These are phyloP conservation scores for Rossbeevera mucosa DNA, from an alignment of 768 basidiomycete genomes.

Conservation along the genomic window DNA sequence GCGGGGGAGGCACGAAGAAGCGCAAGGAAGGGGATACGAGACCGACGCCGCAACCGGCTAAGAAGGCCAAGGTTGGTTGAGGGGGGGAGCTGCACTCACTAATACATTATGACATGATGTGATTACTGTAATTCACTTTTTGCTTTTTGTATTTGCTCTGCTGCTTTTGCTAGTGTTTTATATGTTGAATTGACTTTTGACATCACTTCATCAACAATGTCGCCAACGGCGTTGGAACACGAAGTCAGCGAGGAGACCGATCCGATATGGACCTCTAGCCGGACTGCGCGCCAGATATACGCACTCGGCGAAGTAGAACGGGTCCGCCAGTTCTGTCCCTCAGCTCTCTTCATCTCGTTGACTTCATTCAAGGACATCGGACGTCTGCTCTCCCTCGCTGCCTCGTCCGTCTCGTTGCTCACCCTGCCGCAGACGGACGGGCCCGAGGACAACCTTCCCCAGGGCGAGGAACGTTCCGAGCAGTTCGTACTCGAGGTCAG, in stretches of 20 bases:
- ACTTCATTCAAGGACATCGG: slow-evolving; percentile 64
- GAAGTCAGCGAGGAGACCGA: slow-evolving; percentile 47
- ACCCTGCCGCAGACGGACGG: slow-evolving; percentile 80
- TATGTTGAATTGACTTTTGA: slow-evolving; percentile 12
- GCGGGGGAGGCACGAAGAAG: slow-evolving; percentile 54
- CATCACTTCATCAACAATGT: no score
- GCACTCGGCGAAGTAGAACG: slow-evolving; percentile 79
- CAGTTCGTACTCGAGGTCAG: slow-evolving; percentile 82
- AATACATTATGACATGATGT: slow-evolving; percentile 20
- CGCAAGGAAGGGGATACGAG: slow-evolving; percentile 66
- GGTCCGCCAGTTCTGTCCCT: slow-evolving; percentile 33
- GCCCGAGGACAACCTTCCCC: slow-evolving; percentile 62
- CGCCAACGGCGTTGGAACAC: slow-evolving; percentile 16
- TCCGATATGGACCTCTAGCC: slow-evolving; percentile 77
- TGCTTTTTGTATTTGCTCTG: slow-evolving; percentile 27
- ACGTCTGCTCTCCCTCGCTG: slow-evolving; percentile 68
- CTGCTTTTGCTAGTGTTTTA: slow-evolving; percentile 29
- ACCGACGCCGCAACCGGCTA: slow-evolving; percentile 55
- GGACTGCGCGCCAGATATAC: slow-evolving; percentile 77
- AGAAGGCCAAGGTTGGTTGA: slow-evolving; percentile 65
- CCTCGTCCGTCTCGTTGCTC: slow-evolving; percentile 72
- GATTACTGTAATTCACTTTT: slow-evolving; percentile 30
- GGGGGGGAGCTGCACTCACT: slow-evolving; percentile 21
- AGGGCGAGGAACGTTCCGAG: slow-evolving; percentile 79
- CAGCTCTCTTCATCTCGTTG: neutral